These are phyloP conservation scores for Geotrichum australiense DNA, from an alignment of 1,139 yeast genomes.

Conservation along the genomic window DNA sequence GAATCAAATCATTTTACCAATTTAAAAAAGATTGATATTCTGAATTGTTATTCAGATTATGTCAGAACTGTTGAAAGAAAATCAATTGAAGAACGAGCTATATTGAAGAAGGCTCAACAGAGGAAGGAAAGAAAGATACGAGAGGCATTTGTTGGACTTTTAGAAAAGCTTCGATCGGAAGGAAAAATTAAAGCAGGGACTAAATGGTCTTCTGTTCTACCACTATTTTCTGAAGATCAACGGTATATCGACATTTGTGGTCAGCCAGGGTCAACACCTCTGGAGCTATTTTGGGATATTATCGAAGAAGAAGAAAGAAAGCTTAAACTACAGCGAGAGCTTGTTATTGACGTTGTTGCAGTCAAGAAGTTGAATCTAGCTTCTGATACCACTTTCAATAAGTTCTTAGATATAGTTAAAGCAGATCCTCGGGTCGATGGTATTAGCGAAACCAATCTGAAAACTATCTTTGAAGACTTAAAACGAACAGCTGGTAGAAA, in stretches of 20 bases:
- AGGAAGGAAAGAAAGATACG: constrained; percentile 61
- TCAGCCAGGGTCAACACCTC: constrained; percentile 69
- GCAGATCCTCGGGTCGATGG: constrained; percentile 21
- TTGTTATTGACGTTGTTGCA: constrained; percentile 47
- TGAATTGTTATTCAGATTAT: constrained; percentile 46
- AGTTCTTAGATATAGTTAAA: constrained; percentile 25
- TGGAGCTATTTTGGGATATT: constrained; percentile 72
- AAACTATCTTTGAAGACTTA: constrained; percentile 20
- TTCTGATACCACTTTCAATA: constrained; percentile 23
- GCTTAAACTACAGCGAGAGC: constrained; percentile 52
- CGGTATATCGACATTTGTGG: constrained; percentile 62
- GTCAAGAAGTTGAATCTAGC: constrained; percentile 29
- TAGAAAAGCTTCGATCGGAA: constrained; percentile 37
- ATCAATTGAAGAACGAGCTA: constrained; percentile 35
- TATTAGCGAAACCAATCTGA: constrained; percentile 19
- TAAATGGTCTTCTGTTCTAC: constrained; percentile 52
- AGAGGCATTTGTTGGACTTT: constrained; percentile 45
- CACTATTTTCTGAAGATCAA: constrained; percentile 48
- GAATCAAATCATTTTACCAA: constrained; percentile 50
- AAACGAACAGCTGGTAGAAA: constrained; percentile 12
- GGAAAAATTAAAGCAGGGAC: constrained; percentile 49
- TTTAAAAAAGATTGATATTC: constrained; percentile 53
- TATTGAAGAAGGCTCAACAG: constrained; percentile 37
- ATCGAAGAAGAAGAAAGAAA: constrained; percentile 56
- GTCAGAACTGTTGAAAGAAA: constrained; percentile 41